Conservation (phyloP, 441 rosid genomes). For the Pelargonium australe region DNA sequence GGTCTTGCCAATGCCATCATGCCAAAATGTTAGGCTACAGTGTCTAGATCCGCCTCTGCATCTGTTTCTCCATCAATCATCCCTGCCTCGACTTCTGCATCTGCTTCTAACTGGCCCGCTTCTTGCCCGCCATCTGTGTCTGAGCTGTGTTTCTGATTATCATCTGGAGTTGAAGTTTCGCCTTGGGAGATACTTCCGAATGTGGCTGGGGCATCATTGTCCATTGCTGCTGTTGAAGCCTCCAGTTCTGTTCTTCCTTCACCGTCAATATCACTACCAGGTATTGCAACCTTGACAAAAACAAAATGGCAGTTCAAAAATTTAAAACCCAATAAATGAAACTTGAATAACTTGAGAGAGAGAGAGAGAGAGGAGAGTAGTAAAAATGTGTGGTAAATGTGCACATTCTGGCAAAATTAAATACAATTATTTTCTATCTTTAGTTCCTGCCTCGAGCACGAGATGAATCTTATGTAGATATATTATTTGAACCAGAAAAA, state of each 20-base stretch:
- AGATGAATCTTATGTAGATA: too few relatives aligned
- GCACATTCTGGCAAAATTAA: too few relatives aligned
- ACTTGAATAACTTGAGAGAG: background rate
- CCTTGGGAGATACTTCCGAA: conserved; percentile 33
- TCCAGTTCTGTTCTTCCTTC: conserved; percentile 66
- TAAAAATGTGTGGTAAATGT: too few relatives aligned
- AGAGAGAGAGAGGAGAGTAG: too few relatives aligned
- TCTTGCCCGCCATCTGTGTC: conserved; percentile 70
- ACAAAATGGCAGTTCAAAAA: background rate
- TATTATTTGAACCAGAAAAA: too few relatives aligned
- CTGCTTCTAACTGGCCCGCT: conserved; percentile 68
- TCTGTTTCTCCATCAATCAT: conserved; percentile 64
- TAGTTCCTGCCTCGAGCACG: too few relatives aligned
- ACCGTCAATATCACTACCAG: conserved; percentile 56
- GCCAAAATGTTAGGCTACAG: background rate
- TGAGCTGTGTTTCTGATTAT: conserved; percentile 63
- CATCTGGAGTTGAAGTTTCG: conserved; percentile 61
- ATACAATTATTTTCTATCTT: too few relatives aligned
- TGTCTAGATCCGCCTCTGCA: conserved; percentile 54
- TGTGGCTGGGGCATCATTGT: conserved; percentile 38
- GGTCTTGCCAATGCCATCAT: too few relatives aligned
- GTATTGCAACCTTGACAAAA: conserved; percentile 37
- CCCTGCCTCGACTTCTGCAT: conserved; percentile 47
- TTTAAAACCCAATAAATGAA: background rate
- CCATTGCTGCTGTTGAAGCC: conserved; percentile 46